phyloP scores from a whole-genome alignment of 306 rosid species.

The Sophora flavescens region DNA sequence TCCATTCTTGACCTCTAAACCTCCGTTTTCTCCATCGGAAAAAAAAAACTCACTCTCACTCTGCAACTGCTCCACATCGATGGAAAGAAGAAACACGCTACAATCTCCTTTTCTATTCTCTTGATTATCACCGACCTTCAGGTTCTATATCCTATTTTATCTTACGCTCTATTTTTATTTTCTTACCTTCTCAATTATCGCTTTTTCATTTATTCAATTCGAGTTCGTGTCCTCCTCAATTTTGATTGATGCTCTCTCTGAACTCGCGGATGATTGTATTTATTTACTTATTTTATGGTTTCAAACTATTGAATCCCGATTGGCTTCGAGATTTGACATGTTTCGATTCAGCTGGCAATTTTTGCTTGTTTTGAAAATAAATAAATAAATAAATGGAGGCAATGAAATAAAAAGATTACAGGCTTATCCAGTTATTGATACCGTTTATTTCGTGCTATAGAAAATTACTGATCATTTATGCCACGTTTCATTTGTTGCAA shows the following conservation, averaged over 20 bases:
- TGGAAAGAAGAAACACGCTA: conserved; percentile 12
- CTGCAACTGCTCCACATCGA: background rate
- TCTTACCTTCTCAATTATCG: background rate
- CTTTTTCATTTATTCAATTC: conserved; percentile 32
- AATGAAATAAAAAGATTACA: background rate
- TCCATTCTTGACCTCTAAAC: conserved; percentile 39
- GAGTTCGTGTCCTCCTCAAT: conserved; percentile 3
- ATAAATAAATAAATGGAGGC: background rate
- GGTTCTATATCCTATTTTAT: conserved; percentile 42
- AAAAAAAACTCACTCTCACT: background rate
- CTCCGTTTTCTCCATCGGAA: conserved; percentile 30
- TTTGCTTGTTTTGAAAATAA: background rate
- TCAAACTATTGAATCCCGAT: conserved; percentile 36
- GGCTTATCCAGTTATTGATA: conserved; percentile 10
- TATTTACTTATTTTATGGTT: background rate
- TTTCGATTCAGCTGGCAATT: conserved; percentile 39
- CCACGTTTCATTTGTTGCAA: conserved; percentile 25
- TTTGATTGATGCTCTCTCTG: background rate
- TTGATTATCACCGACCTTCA: conserved; percentile 42
- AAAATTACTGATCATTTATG: conserved; percentile 1
- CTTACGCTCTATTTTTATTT: background rate
- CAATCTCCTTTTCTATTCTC: conserved; percentile 20
- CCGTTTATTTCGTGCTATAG: background rate
- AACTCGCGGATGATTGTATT: conserved; percentile 1
- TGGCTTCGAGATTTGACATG: conserved; percentile 26